Evolutionary conservation across 2,329 filamentous ascomycete genomes (phyloP).

Genomic region (Pseudogymnoascus sp.): DNA sequence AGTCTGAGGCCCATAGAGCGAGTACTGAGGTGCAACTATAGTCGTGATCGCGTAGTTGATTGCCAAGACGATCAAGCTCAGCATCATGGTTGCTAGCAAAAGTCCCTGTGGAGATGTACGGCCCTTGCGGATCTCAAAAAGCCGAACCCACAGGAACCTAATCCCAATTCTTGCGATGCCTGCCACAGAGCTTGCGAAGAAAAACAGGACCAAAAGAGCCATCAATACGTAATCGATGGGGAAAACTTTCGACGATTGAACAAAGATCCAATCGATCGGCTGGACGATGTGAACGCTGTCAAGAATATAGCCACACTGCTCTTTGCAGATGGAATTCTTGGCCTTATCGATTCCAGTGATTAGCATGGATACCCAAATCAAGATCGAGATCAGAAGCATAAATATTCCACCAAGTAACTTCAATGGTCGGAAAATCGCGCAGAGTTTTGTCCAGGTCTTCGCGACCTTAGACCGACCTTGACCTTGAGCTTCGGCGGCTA

Average conservation of each 20-base stretch:
- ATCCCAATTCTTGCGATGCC: slow-evolving; percentile 84
- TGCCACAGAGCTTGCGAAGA: slow-evolving; percentile 81
- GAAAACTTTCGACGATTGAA: slow-evolving; percentile 73
- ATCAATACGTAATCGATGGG: slow-evolving; percentile 90
- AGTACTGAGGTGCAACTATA: slow-evolving; percentile 92
- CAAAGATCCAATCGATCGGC: slow-evolving; percentile 82
- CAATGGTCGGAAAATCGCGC: slow-evolving; percentile 75
- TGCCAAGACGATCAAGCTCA: slow-evolving; percentile 80
- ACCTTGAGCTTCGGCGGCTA: slow-evolving; percentile 74
- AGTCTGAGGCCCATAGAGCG: slow-evolving; percentile 87
- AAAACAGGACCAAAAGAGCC: slow-evolving; percentile 70
- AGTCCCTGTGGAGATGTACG: slow-evolving; percentile 87
- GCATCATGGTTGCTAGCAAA: slow-evolving; percentile 79
- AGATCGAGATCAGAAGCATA: slow-evolving; percentile 61
- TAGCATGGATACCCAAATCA: slow-evolving; percentile 86
- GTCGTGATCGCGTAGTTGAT: slow-evolving; percentile 90
- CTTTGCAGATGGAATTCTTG: slow-evolving; percentile 86
- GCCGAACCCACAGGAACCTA: slow-evolving; percentile 87
- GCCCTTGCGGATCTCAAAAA: slow-evolving; percentile 85
- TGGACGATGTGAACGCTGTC: slow-evolving; percentile 85
- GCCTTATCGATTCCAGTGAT: slow-evolving; percentile 95
- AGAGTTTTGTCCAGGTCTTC: slow-evolving; percentile 67
- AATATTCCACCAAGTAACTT: slow-evolving; percentile 80
- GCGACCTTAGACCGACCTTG: slow-evolving; percentile 68
- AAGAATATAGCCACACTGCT: slow-evolving; percentile 84